These are phyloP conservation scores for Davidsoniella australis DNA, from an alignment of 2,329 filamentous ascomycete genomes.

Conservation along the genomic window DNA sequence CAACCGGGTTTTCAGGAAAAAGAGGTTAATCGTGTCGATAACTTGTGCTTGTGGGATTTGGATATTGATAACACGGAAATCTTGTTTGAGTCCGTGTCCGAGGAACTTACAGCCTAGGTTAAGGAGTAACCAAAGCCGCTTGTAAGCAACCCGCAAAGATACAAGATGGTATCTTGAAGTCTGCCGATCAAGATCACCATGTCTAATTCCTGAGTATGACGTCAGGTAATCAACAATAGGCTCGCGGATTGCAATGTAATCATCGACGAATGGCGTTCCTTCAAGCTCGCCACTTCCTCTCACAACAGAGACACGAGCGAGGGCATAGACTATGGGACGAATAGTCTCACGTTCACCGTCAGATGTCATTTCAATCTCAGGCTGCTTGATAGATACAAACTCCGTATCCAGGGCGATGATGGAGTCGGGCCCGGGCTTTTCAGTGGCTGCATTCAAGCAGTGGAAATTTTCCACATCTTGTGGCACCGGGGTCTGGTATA, in stretches of 20 bases:
- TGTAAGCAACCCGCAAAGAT: conserved; percentile 80
- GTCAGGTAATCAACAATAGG: conserved; percentile 91
- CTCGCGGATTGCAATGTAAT: conserved; percentile 86
- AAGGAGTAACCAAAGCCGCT: conserved; percentile 91
- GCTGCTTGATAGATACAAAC: conserved; percentile 82
- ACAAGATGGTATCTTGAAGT: conserved; percentile 71
- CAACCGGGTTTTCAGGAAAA: conserved; percentile 63
- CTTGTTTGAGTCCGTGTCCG: conserved; percentile 81
- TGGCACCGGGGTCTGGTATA: conserved; percentile 40
- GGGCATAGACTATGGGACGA: conserved; percentile 71
- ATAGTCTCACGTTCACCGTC: conserved; percentile 87
- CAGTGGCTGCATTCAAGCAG: conserved; percentile 36
- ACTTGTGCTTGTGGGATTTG: conserved; percentile 81
- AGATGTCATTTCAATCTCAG: conserved; percentile 91
- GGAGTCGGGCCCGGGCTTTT: conserved; percentile 52
- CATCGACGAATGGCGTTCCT: conserved; percentile 82
- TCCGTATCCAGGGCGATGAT: conserved; percentile 88
- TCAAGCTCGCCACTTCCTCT: conserved; percentile 63
- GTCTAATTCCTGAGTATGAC: conserved; percentile 77
- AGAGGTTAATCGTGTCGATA: conserved; percentile 85
- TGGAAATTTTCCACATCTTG: conserved; percentile 36
- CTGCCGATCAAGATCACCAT: conserved; percentile 65
- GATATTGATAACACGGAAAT: conserved; percentile 97
- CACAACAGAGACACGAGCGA: conserved; percentile 85
- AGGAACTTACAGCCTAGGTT: conserved; percentile 90